Evolutionary conservation across 2,329 filamentous ascomycete genomes (phyloP), one percentile per base, ranked within the genome.

Genomic region (Simplicillium sp.): DNA sequence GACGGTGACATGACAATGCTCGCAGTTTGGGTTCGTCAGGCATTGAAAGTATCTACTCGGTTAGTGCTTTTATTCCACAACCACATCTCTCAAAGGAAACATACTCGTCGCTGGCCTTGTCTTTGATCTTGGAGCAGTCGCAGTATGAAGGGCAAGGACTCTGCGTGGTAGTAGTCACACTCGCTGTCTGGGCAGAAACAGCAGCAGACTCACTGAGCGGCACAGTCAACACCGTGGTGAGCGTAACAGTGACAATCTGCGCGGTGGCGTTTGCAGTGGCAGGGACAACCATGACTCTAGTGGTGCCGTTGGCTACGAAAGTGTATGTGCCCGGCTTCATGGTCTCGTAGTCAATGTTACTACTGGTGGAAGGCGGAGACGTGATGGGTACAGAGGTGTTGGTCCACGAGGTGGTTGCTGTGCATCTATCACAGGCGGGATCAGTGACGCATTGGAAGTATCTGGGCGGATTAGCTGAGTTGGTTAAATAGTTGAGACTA

Each of bases 81-180:
- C 34, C 17, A 1, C 35, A 7, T 11, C 36, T 25, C 1, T 15
- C 25, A 18, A 50, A 43, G 29, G 11, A 13, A 13, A 31, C 44
- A 32, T 44, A 50, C 50, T 57, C 56, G 11, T 55, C 44, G 38
- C 57, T 50, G 14, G 56, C 41, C 36, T 54, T 52, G 33, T 60
- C 49, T 20, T 48, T 34, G 32, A 57, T 52, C 9, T 38, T 40
- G 7, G 48, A 48, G 39, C 56, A 59, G 42, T 59, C 56, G 34
- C 56, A 59, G 1, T 53, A 54, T 1, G 39, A 31, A 15, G 40
- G 43, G 39, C 56, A 57, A 14, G 43, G 39, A 18, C 8, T 9
- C 20, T 25, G 20, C 20, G 20, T 25, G 20, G 20, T 25, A 25
- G 20, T 33, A 15, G 31, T 13, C 15, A 33, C 6, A 33, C 13